Conservation (phyloP, 352 stramenopile species). For the Phytophthora kernoviae region DNA sequence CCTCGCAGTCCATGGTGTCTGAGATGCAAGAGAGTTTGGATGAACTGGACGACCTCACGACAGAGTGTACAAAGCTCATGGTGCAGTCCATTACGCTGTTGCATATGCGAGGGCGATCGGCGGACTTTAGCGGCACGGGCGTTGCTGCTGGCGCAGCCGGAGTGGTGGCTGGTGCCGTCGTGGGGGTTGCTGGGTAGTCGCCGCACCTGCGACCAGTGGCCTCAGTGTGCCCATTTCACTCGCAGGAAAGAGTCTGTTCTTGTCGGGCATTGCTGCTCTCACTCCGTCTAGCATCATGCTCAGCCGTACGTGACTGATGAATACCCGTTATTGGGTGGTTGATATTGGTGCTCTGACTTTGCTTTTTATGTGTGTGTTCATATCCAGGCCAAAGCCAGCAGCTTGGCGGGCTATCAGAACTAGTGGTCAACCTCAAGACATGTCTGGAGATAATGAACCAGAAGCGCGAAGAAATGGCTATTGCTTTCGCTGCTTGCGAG, state of each 20-base stretch:
- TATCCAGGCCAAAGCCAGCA: constrained; percentile 81
- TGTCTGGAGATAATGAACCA: constrained; percentile 88
- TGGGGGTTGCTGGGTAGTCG: constrained; percentile 79
- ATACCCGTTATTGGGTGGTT: not conserved
- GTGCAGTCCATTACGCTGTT: constrained; percentile 87
- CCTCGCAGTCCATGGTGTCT: constrained; percentile 56
- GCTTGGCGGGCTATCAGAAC: constrained; percentile 68
- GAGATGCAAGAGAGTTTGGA: constrained; percentile 81
- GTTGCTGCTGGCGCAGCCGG: constrained; percentile 80
- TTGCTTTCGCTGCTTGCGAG: constrained; percentile 73
- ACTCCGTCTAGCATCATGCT: constrained; percentile 88
- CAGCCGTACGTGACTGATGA: constrained; percentile 57
- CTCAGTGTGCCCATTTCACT: constrained; percentile 86
- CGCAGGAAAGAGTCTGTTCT: constrained; percentile 85
- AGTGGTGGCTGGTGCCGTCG: constrained; percentile 80
- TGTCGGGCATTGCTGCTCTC: constrained; percentile 75
- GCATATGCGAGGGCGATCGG: constrained; percentile 76
- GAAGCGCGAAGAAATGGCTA: constrained; percentile 77
- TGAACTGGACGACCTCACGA: constrained; percentile 82
- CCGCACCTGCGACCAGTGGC: constrained; percentile 74
- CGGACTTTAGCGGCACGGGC: constrained; percentile 86
- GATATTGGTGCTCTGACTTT: not conserved
- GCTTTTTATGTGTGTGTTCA: not conserved
- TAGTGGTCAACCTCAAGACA: constrained; percentile 83
- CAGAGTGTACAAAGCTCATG: constrained; percentile 85